These are phyloP conservation scores for Isochrysis galbana DNA, from an alignment of 78 protist genomes.

Conservation along the genomic window DNA sequence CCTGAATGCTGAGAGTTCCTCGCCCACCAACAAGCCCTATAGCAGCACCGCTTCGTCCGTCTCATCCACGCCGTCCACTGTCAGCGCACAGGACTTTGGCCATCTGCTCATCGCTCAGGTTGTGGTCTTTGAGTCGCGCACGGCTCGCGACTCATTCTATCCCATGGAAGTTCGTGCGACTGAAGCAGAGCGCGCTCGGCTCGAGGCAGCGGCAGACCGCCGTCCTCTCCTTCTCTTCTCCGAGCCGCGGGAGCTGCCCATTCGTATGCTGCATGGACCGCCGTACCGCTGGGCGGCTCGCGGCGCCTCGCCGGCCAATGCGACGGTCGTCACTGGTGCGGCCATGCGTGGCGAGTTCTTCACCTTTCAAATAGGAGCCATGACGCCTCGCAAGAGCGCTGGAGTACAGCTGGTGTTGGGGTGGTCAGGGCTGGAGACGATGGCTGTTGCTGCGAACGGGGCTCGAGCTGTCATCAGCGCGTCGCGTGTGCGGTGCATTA, in stretches of 20 bases:
- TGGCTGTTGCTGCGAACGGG: too few species aligned
- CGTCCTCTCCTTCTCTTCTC: background rate
- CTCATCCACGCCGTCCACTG: background rate
- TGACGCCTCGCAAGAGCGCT: background rate
- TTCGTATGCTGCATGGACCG: background rate
- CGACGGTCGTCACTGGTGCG: too few species aligned
- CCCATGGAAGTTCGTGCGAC: background rate
- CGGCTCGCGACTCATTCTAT: background rate
- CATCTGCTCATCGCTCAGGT: too few species aligned
- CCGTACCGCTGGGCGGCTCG: background rate
- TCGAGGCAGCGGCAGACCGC: background rate
- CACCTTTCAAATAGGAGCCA: background rate
- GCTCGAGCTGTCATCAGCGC: background rate
- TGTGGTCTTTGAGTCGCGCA: background rate
- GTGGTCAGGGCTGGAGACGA: background rate
- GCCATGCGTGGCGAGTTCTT: background rate
- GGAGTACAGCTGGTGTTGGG: background rate
- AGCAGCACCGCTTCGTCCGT: too few species aligned
- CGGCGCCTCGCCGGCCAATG: background rate
- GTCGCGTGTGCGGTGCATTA: background rate
- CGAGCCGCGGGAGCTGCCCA: background rate
- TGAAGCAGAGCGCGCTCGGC: background rate
- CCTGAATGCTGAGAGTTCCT: too few species aligned
- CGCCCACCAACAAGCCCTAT: too few species aligned
- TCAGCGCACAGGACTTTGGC: too few species aligned